Percentiles rank a stretch among this genome's conserved stretches.
These are phyloP conservation scores for Pulveroboletus ravenelii DNA, from an alignment of 768 basidiomycete species.

Conservation along the genomic window DNA sequence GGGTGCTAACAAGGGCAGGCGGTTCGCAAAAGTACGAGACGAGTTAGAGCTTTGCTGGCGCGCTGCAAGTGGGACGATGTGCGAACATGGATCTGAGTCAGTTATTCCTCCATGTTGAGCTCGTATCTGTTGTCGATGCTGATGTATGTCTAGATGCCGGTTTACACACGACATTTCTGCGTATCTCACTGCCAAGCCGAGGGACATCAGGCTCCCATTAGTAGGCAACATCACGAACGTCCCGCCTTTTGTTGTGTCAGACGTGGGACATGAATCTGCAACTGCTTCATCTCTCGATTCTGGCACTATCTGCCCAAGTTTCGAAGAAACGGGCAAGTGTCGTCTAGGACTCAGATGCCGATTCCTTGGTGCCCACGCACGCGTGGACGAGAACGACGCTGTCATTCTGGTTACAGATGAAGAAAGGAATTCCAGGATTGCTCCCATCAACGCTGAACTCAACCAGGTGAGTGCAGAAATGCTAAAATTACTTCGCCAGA, in stretches of 20 bases:
- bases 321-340: slow-evolving; percentile 29
- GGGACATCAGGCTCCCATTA: slow-evolving; percentile 62
- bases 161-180: slow-evolving; percentile 71
- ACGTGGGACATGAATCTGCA: slow-evolving; percentile 1
- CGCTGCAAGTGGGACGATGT: slow-evolving; percentile 63
- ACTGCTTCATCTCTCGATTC: slow-evolving; percentile 16
- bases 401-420: slow-evolving; percentile 49
- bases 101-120: slow-evolving; percentile 10
- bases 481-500: slow-evolving; percentile 58
- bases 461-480: slow-evolving; percentile 61
- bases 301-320: slow-evolving; percentile 21
- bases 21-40: slow-evolving; percentile 74
- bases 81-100: slow-evolving; percentile 67
- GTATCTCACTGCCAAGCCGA: slow-evolving; percentile 74
- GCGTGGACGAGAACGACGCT: slow-evolving; percentile 40
- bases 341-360: slow-evolving; percentile 80
- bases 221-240: slow-evolving; percentile 38
- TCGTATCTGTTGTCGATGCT: not conserved
- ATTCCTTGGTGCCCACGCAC: slow-evolving; percentile 76
- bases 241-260: slow-evolving; percentile 46
- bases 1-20: slow-evolving; percentile 81
- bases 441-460: slow-evolving; percentile 52
- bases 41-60: slow-evolving; percentile 81
- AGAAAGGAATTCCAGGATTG: slow-evolving; percentile 49
- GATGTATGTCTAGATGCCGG: slow-evolving; percentile 50